Evolutionary conservation across 345 rosid species (phyloP).

Genomic region (Euphorbia lathyris): DNA sequence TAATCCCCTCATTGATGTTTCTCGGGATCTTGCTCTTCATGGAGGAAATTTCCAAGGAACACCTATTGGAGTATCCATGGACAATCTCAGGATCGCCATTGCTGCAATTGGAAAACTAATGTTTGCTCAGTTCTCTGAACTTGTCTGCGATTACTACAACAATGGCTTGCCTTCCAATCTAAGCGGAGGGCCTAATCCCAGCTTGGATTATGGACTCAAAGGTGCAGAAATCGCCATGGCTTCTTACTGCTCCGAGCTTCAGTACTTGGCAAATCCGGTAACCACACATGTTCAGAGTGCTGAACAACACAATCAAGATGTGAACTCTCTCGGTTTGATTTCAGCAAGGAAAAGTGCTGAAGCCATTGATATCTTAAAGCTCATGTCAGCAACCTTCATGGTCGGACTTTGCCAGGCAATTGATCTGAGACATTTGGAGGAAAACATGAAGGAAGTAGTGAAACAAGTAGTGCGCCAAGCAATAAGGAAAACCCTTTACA

Average conservation of each 20-base stretch:
- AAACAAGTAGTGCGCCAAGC: neutral
- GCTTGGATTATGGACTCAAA: slow-evolving; percentile 55
- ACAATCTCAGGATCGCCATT: slow-evolving; percentile 44
- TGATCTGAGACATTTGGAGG: slow-evolving; percentile 16
- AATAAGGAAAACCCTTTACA: slow-evolving; percentile 21
- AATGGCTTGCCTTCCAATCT: slow-evolving; percentile 49
- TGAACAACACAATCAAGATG: slow-evolving; percentile 55
- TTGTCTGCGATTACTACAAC: slow-evolving; percentile 48
- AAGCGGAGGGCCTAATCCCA: slow-evolving; percentile 45
- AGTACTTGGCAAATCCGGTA: slow-evolving; percentile 46
- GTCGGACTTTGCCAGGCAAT: slow-evolving; percentile 27
- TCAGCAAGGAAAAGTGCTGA: slow-evolving; percentile 48
- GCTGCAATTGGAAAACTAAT: slow-evolving; percentile 51
- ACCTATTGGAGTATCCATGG: slow-evolving; percentile 55
- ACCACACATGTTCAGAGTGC: slow-evolving; percentile 49
- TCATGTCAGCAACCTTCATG: slow-evolving; percentile 49
- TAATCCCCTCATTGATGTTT: slow-evolving; percentile 45
- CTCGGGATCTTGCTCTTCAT: slow-evolving; percentile 39
- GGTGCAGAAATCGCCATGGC: slow-evolving; percentile 57
- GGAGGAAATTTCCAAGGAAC: slow-evolving; percentile 58
- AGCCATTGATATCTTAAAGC: slow-evolving; percentile 45
- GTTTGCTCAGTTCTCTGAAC: slow-evolving; percentile 54
- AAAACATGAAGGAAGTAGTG: neutral
- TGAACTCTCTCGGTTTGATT: slow-evolving; percentile 45
- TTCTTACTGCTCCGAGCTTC: slow-evolving; percentile 51